These are phyloP conservation scores for Collybia sordida DNA, from an alignment of 768 basidiomycete species.

Conservation along the genomic window DNA sequence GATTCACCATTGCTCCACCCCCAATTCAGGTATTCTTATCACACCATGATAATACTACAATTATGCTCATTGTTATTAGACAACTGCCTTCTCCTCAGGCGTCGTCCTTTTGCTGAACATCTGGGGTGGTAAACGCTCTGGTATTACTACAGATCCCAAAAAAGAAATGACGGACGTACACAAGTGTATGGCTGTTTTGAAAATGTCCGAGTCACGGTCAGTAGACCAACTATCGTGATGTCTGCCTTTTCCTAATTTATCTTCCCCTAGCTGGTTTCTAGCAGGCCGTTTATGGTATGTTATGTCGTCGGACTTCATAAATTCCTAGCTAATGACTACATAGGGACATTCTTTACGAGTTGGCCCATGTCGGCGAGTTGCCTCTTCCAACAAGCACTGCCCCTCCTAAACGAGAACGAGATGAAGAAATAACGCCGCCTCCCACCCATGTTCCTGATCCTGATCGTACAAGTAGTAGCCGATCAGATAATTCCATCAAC, in stretches of 20 bases:
- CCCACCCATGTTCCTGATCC: constrained; percentile 1
- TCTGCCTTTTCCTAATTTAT: background rate
- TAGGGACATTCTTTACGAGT: constrained; percentile 72
- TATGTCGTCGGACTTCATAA: constrained; percentile 9
- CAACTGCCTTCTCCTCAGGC: constrained; percentile 41
- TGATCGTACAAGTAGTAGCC: background rate
- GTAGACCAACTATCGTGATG: constrained; percentile 15
- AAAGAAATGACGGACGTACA: constrained; percentile 63
- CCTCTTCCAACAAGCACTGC: constrained; percentile 60
- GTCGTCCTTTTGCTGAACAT: constrained; percentile 67
- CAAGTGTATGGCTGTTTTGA: constrained; percentile 58
- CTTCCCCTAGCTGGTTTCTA: constrained; percentile 32
- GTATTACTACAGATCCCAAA: constrained; percentile 44
- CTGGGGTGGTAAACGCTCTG: constrained; percentile 63
- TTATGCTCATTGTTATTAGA: constrained; percentile 20
- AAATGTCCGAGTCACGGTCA: constrained; percentile 38
- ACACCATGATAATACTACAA: background rate
- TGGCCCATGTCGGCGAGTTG: constrained; percentile 68
- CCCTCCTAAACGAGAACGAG: constrained; percentile 61
- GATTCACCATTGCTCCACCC: constrained; percentile 28
- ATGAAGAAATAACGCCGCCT: constrained; percentile 42
- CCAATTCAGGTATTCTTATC: constrained; percentile 30
- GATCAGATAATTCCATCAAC: background rate
- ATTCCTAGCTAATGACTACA: constrained; percentile 3
- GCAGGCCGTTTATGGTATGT: constrained; percentile 46